phyloP scores from a whole-genome alignment of 2,329 filamentous ascomycete species.

The Microascus cirrosus region DNA sequence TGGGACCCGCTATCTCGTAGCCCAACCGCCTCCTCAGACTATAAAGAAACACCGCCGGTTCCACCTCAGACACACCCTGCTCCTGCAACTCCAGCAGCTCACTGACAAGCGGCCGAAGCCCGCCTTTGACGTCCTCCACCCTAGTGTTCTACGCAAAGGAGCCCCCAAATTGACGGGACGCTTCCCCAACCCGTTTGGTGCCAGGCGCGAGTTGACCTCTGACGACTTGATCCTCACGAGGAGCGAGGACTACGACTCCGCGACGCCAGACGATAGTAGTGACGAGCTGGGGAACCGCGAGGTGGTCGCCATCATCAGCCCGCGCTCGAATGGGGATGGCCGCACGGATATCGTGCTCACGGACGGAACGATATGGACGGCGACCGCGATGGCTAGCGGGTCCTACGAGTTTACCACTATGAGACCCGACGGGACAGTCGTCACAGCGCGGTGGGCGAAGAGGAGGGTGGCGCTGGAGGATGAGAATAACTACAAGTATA shows the following conservation, averaged over 20 bases:
- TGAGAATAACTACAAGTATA: conserved; percentile 41
- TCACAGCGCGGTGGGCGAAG: conserved; percentile 60
- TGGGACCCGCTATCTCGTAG: conserved; percentile 55
- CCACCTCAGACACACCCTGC: conserved; percentile 54
- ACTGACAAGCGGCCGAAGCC: conserved; percentile 51
- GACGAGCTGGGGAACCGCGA: conserved; percentile 34
- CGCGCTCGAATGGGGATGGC: conserved; percentile 38
- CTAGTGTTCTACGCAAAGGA: conserved; percentile 45
- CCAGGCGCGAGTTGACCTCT: conserved; percentile 51
- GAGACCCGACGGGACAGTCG: conserved; percentile 34
- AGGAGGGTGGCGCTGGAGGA: conserved; percentile 24
- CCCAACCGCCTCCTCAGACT: conserved; percentile 52
- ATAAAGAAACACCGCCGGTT: conserved; percentile 53
- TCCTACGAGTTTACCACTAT: conserved; percentile 56
- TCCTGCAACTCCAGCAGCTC: conserved; percentile 64
- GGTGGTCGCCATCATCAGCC: conserved; percentile 59
- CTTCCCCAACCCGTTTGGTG: conserved; percentile 53
- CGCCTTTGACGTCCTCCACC: conserved; percentile 63
- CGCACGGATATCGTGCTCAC: conserved; percentile 55
- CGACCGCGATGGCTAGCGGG: conserved; percentile 38
- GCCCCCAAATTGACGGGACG: conserved; percentile 47
- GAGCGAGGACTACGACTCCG: conserved; percentile 51
- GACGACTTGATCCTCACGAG: conserved; percentile 62
- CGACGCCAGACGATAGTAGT: conserved; percentile 29
- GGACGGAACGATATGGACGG: conserved; percentile 49